Percentiles rank a stretch among this genome's conserved stretches.
Conservation (phyloP, 371 early-diverging fungal species). For the Cokeromyces recurvatus region DNA sequence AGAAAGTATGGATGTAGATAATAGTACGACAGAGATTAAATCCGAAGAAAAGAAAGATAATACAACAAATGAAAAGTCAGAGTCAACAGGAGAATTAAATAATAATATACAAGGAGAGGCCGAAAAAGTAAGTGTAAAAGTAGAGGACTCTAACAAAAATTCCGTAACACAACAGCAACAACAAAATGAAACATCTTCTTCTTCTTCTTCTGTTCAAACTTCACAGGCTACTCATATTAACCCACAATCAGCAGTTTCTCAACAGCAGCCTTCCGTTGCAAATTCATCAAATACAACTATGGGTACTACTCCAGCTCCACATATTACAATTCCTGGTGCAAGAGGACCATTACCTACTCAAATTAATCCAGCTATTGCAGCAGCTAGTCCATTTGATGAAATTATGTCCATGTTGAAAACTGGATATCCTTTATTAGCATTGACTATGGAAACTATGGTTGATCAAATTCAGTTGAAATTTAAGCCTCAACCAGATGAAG, state of each 20-base stretch:
- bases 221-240: neutral
- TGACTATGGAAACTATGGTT: conserved; percentile 97
- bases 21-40: neutral
- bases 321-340: neutral
- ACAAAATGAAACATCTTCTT: neutral
- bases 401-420: conserved; percentile 96
- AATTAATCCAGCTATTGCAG: conserved; percentile 8
- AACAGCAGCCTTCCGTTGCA: neutral
- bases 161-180: neutral
- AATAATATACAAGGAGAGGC: neutral
- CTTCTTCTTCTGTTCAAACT: neutral
- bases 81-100: neutral
- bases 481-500: conserved; percentile 92
- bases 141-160: neutral
- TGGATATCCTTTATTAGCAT: conserved; percentile 87
- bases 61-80: neutral
- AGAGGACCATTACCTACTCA: conserved; percentile 7
- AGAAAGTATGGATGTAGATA: conserved; percentile 5
- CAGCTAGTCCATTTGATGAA: conserved; percentile 81
- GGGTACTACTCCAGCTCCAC: neutral
- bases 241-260: neutral
- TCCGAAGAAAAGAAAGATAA: conserved; percentile 2
- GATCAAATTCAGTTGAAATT: conserved; percentile 92
- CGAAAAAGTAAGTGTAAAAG: neutral
- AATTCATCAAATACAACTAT: neutral